Base-by-base conservation (phyloP, 768 basidiomycete genomes). In the Boletus rufocinnamomeus region DNA sequence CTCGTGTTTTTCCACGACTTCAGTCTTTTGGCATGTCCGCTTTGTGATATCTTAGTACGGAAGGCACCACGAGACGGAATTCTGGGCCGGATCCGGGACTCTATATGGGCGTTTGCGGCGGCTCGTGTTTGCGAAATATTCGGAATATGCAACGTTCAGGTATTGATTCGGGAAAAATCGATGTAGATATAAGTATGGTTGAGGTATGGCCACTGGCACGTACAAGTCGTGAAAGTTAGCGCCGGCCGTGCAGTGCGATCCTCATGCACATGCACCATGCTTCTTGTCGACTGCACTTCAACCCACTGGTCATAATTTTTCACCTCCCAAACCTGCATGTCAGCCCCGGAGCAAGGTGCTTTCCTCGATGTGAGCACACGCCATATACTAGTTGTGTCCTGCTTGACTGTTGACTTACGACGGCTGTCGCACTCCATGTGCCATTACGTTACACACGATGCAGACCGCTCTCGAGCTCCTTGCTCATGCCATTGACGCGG, bases 401-500 rank as follows among this genome's bases (percentile, higher is more conserved):
- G 17, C 13, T 43, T 35, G 6, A n/a, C n/a, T n/a, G n/a, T n/a
- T n/a, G n/a, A 52, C 25, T 40, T 25, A 28, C n/a, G 47, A 34
- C 3, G 25, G 28, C 11, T 16, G 38, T 52, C 17, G 44, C 16
- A 17, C 23, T 43, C 28, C 49, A 17, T 28, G 23, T 40, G n/a
- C n/a, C n/a, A 27, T 11, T 13, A 23, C 23, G 17, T 6, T 13
- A 52, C 23, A 35, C 27, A 23, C 14, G 5, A 40, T 16, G 28
- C 43, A 87, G 86, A 81, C 82, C 63, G 93, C 93, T 45, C 88
- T 96, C 67, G 90, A 91, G 63, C 83, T 96, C 49, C 92, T 97
- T 17, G 89, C 94, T 72, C 82, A 83, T 67, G 94, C 94, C 46
- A 94, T 95, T 66, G 90, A 91, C 53, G 88, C 90, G 62, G 96